Evolutionary conservation across 768 basidiomycete species (phyloP), one percentile per base, ranked within the genome.

Genomic region (Krasilnikovozyma curviuscula): DNA sequence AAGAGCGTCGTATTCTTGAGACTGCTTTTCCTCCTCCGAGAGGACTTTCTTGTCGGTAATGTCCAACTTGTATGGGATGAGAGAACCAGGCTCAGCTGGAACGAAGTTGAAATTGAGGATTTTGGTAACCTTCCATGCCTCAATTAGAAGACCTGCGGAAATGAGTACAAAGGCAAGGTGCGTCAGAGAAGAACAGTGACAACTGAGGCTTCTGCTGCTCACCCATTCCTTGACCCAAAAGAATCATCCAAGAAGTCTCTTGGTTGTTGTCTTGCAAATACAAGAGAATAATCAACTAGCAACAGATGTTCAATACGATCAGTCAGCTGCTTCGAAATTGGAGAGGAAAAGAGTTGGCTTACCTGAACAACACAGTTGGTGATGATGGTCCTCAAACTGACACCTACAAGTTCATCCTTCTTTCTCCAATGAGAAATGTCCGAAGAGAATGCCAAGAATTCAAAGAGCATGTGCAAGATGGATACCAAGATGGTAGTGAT

Each of bases 161-260:
- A 23, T n/a, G 16, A 3, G 13, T 21, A n/a, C n/a, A n/a, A n/a
- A n/a, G n/a, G 33, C 31, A 10, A 34, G 18, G 16, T 23, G 3
- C 8, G 44, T 21, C 40, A 41, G 14, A 10, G 19, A 41, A n/a
- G 21, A 4, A 33, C 10, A 18, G 3, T 4, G 14, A 5, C 18
- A n/a, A 33, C 2, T 10, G 29, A 45, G 13, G 10, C 5, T 18
- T 7, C 16, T 25, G 18, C 40, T 18, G 5, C 7, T 5, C 13
- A 48, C 35, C 59, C 59, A 62, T 62, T 32, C 61, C 63, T 50
- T 65, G 63, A 9, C 56, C 57, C 41, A 86, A 73, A 23, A 95
- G 72, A 63, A 97, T 95, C 84, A 95, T 95, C 81, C 84, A 91
- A 58, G 80, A 85, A 27, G 91, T 98, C 62, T 95, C 83, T 45